Conservation (phyloP, 192 early-diverging fungal species). For the Cetraspora pellucida region DNA sequence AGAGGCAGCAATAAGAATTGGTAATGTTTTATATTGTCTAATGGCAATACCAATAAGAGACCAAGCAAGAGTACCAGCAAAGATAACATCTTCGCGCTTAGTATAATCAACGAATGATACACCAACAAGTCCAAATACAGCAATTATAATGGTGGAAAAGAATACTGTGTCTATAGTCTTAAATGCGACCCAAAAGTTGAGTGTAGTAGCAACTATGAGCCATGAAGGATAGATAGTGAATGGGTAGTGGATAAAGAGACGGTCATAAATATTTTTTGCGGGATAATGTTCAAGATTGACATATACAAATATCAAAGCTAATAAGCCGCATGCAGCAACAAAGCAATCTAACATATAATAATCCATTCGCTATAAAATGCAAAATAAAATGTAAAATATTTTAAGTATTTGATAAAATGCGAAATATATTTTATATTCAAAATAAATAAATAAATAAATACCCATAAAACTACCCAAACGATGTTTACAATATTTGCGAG, state of each 20-base stretch:
- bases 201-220: slow-evolving; percentile 31
- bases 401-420: background rate
- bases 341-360: background rate
- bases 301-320: slow-evolving; percentile 23
- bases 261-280: slow-evolving; percentile 41
- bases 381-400: background rate
- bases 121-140: slow-evolving; percentile 32
- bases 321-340: background rate
- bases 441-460: background rate
- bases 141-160: slow-evolving; percentile 19
- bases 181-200: slow-evolving; percentile 35
- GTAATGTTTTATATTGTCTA: background rate
- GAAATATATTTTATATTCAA: background rate
- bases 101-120: slow-evolving; percentile 42
- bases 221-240: slow-evolving; percentile 48
- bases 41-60: slow-evolving; percentile 16
- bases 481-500: background rate
- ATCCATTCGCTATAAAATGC: background rate
- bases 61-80: slow-evolving; percentile 45
- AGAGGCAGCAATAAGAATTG: slow-evolving; percentile 12
- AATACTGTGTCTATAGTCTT: background rate
- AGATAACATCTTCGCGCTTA: slow-evolving; percentile 44
- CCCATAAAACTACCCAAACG: background rate
- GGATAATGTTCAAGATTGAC: slow-evolving; percentile 43
- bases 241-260: slow-evolving; percentile 44